Base-by-base conservation (phyloP, 2,329 filamentous ascomycete species). In the Pseudodiploospora longispora region DNA sequence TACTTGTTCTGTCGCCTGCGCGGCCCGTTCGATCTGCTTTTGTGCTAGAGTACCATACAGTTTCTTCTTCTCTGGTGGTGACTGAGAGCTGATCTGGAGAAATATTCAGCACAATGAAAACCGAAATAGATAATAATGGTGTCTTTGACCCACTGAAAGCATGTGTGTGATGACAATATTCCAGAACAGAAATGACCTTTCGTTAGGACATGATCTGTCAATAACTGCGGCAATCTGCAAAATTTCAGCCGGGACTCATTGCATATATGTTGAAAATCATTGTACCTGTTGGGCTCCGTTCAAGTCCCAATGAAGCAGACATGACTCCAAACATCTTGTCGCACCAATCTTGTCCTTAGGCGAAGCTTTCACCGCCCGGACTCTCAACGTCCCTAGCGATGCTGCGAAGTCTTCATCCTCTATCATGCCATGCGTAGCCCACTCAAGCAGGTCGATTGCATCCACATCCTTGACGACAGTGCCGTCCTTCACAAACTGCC, bases 231-330 rank as follows among this genome's bases (percentile, higher is more conserved):
- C 72, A 53, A 80, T 79, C 74, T 79, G 9, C 5, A 8, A n/a
- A 34, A 3, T 10, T 7, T 46, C 57, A 27, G 55, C 41, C 31
- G 4, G 10, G n/a, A 28, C 3, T 8, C 10, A 10, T 27, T 27
- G 19, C 7, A 40, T 12, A 40, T 30, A 2, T 3, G n/a, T 10
- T 9, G 6, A 38, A 4, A 3, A 6, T 19, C 8, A 3, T 7
- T 5, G 58, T 59, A 78, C 75, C 64, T 77, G 73, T 56, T 80
- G 76, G 2, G 75, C 74, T 52, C 74, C 76, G 45, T 67, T 63
- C 43, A 79, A 65, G 50, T 81, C 77, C 66, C 73, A 76, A 42
- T 75, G 65, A 48, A 71, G 59, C 43, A 80, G 53, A 50, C 76
- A 80, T 6, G 71, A 68, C 50, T 75, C 68, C 37, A 80, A 61